Conservation (phyloP, 2,329 filamentous ascomycete genomes). For the Talaromyces sp. region DNA sequence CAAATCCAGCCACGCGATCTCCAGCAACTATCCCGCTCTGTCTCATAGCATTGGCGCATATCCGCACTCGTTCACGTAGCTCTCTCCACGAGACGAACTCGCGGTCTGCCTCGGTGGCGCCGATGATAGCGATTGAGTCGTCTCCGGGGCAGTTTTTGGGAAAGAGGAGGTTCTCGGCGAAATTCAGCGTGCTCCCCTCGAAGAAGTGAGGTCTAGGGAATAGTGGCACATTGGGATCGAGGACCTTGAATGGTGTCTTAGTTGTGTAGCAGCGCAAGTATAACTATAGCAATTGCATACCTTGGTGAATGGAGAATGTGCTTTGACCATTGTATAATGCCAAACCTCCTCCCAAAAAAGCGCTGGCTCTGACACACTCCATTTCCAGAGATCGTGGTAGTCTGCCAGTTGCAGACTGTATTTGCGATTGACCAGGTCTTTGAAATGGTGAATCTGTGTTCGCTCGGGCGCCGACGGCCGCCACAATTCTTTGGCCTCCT, state of each 20-base stretch:
- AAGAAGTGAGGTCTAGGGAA: slow-evolving; percentile 89
- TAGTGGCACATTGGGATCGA: slow-evolving; percentile 63
- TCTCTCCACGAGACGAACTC: slow-evolving; percentile 70
- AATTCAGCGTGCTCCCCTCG: slow-evolving; percentile 71
- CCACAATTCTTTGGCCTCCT: slow-evolving; percentile 55
- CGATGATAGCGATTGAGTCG: slow-evolving; percentile 65
- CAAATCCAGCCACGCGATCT: slow-evolving; percentile 64
- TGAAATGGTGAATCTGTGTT: slow-evolving; percentile 68
- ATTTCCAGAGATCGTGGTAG: slow-evolving; percentile 73
- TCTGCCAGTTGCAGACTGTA: slow-evolving; percentile 56
- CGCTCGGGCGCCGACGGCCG: slow-evolving; percentile 59
- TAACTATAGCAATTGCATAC: slow-evolving; percentile 20
- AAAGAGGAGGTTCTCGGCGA: slow-evolving; percentile 89
- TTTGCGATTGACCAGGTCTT: slow-evolving; percentile 62
- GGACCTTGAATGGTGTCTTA: slow-evolving; percentile 46
- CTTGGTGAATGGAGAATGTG: slow-evolving; percentile 52
- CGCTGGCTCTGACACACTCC: slow-evolving; percentile 72
- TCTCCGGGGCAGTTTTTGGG: slow-evolving; percentile 56
- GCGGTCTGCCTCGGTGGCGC: slow-evolving; percentile 66
- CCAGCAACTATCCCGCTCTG: slow-evolving; percentile 57
- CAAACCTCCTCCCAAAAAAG: slow-evolving; percentile 82
- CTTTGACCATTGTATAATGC: slow-evolving; percentile 71
- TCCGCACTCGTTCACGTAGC: slow-evolving; percentile 69
- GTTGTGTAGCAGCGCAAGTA: background rate
- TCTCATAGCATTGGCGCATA: slow-evolving; percentile 65